Conservation (phyloP, 352 stramenopile species). For the Aphanomyces cochlioides region DNA sequence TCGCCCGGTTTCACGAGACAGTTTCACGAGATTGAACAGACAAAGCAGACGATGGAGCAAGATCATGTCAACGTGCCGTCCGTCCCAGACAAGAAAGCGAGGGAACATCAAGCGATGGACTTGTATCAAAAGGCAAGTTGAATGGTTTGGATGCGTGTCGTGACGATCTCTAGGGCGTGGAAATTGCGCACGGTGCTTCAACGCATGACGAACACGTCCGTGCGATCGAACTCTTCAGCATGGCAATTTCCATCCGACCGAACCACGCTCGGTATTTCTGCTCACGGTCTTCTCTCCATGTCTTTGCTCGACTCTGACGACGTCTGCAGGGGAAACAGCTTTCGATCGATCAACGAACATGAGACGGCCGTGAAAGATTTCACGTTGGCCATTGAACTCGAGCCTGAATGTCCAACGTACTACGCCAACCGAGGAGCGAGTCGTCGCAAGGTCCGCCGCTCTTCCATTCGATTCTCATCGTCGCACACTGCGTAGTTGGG, state of each 20-base stretch:
- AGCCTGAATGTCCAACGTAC: constrained; percentile 64
- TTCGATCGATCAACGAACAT: constrained; percentile 65
- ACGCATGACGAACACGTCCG: constrained; percentile 59
- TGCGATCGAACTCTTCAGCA: constrained; percentile 69
- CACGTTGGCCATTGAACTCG: constrained; percentile 49
- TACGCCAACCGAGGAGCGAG: constrained; percentile 68
- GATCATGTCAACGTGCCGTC: no score
- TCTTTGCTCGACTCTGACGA: no score
- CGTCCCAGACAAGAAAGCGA: constrained; percentile 25
- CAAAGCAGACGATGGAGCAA: no score
- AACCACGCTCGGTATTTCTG: constrained; percentile 74
- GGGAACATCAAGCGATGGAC: constrained; percentile 59
- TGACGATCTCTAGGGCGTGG: constrained; percentile 37
- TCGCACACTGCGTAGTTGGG: constrained; percentile 37
- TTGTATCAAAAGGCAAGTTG: constrained; percentile 54
- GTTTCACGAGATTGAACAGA: not conserved
- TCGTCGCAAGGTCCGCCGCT: constrained; percentile 45
- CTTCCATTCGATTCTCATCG: no score
- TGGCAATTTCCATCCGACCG: constrained; percentile 65
- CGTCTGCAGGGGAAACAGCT: constrained; percentile 48
- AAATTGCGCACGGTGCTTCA: constrained; percentile 54
- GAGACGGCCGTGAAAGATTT: constrained; percentile 63
- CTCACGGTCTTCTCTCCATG: constrained; percentile 32
- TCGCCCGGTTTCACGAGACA: no score
- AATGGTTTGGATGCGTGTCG: not conserved